These are phyloP conservation scores for Dorcoceras hygrometricum DNA, from an alignment of 257 asterid species.

Conservation along the genomic window DNA sequence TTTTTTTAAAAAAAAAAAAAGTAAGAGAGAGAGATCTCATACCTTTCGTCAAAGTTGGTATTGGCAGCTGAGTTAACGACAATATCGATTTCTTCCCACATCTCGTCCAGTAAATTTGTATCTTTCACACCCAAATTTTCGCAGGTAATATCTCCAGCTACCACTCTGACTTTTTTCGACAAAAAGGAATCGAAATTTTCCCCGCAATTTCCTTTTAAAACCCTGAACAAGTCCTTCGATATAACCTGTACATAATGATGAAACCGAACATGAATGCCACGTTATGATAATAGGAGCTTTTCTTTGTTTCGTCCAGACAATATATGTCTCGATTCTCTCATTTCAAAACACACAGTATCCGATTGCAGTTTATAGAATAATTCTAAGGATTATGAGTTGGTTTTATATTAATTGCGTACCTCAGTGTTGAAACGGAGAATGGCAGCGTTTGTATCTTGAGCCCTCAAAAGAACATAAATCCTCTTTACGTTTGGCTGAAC, in stretches of 20 bases:
- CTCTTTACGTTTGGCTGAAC: constrained; percentile 83
- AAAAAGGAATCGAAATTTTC: constrained; percentile 34
- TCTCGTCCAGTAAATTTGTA: constrained; percentile 45
- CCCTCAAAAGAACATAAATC: constrained; percentile 82
- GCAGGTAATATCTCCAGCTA: constrained; percentile 72
- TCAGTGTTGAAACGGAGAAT: constrained; percentile 63
- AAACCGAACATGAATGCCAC: not conserved
- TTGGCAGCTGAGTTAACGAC: constrained; percentile 89
- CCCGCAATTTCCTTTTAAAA: constrained; percentile 59
- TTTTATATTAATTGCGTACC: constrained; percentile 36
- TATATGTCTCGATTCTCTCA: not conserved
- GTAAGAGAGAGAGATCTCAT: not conserved
- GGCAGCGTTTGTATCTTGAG: constrained; percentile 61
- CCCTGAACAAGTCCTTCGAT: constrained; percentile 66
- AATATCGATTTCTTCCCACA: constrained; percentile 68
- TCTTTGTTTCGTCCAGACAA: too few species aligned
- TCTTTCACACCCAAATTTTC: constrained; percentile 77
- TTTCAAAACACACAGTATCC: not conserved
- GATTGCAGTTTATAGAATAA: too few species aligned
- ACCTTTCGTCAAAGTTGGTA: constrained; percentile 93
- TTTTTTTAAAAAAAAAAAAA: not conserved
- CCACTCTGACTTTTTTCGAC: constrained; percentile 46
- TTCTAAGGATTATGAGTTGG: too few species aligned
- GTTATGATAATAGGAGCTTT: too few species aligned
- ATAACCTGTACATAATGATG: constrained; percentile 40